phyloP scores from a whole-genome alignment of 73 alveolate species.

The Paramecium tetraurelia region DNA sequence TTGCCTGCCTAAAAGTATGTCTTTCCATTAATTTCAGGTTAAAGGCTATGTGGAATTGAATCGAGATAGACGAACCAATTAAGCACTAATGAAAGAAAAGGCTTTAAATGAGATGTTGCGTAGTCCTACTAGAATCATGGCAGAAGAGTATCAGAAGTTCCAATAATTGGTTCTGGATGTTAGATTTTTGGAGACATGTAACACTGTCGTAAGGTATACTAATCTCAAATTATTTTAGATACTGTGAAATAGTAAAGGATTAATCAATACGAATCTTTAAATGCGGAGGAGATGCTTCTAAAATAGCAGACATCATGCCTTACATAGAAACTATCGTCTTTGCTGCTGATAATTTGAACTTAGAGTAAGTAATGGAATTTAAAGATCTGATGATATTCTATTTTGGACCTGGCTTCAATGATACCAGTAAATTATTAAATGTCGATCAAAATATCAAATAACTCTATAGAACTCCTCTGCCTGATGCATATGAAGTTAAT shows the following conservation, averaged over 20 bases:
- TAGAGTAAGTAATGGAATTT: constrained; percentile 11
- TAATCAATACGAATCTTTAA: not conserved
- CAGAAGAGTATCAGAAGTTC: constrained; percentile 2
- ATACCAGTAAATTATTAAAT: not conserved
- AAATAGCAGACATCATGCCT: not conserved
- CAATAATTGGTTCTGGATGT: not conserved
- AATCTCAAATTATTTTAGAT: not conserved
- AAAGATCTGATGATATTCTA: constrained; percentile 42
- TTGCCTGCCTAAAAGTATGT: not conserved
- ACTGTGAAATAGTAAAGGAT: not conserved
- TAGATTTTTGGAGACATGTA: constrained; percentile 7
- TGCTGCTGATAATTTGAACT: constrained; percentile 31
- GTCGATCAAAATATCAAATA: not conserved
- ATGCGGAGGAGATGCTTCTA: not conserved
- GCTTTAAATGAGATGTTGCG: not conserved
- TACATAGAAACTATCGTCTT: constrained; percentile 5
- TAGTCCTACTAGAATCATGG: not conserved
- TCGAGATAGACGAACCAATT: not conserved
- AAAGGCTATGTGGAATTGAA: constrained; percentile 43
- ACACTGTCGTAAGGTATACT: not conserved
- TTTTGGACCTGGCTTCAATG: constrained; percentile 35
- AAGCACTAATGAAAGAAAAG: constrained; percentile 33
- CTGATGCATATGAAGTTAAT: constrained; percentile 42
- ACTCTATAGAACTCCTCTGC: not conserved
- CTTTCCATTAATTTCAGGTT: not conserved